Evolutionary conservation across 495 filamentous ascomycete species (phyloP).

Genomic region (Penicillium waksmanii): DNA sequence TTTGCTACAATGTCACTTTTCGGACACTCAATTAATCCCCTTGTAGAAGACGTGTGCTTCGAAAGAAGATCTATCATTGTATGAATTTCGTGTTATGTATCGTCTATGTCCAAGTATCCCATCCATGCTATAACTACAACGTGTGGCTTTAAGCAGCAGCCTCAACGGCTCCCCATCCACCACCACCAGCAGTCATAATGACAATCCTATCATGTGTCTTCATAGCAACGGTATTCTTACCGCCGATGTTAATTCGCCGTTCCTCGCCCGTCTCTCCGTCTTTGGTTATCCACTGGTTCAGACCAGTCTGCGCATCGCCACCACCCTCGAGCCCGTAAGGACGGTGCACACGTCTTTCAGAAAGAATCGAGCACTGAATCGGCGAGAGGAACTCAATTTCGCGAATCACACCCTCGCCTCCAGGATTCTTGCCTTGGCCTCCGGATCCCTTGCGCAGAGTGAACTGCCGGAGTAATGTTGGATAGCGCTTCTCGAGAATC

Average conservation of each 20-base stretch:
- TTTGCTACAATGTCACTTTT: too few relatives aligned
- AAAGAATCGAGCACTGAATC: conserved; percentile 86
- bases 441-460: conserved; percentile 68
- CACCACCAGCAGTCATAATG: conserved; percentile 59
- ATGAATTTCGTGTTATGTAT: too few relatives aligned
- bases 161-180: conserved; percentile 48
- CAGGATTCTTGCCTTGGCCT: conserved; percentile 74
- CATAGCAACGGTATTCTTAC: conserved; percentile 92
- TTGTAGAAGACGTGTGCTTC: too few relatives aligned
- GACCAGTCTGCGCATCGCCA: conserved; percentile 73
- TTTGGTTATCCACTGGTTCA: conserved; percentile 86
- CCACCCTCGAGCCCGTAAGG: conserved; percentile 93
- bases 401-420: conserved; percentile 87
- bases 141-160: conserved; percentile 14
- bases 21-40: too few relatives aligned
- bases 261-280: conserved; percentile 57
- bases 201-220: conserved; percentile 85
- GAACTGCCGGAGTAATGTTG: conserved; percentile 84
- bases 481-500: conserved; percentile 94
- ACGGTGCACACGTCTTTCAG: conserved; percentile 81
- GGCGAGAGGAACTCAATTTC: conserved; percentile 95
- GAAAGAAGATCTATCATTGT: too few relatives aligned
- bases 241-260: conserved; percentile 80
- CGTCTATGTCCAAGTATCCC: not conserved
- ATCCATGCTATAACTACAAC: not conserved